These are phyloP conservation scores for Gnetum montanum DNA, from an alignment of 75 land plant genomes.

Conservation along the genomic window DNA sequence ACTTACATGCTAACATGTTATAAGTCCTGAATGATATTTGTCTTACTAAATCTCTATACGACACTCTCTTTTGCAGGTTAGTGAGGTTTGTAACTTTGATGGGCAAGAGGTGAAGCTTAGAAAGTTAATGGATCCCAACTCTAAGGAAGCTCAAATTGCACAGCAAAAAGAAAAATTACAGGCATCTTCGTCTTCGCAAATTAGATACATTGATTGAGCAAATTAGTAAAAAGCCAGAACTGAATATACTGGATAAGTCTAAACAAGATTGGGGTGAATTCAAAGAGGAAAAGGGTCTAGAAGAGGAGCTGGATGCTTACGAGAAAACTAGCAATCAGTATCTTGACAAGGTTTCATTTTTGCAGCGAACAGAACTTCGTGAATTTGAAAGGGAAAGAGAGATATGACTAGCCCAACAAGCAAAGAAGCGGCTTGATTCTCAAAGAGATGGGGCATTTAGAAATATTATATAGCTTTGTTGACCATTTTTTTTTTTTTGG, in stretches of 20 bases:
- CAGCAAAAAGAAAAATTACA: conserved; percentile 46
- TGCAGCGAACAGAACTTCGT: conserved; percentile 75
- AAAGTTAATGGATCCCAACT: conserved; percentile 64
- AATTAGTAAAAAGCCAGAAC: conserved; percentile 79
- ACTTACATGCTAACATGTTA: not conserved
- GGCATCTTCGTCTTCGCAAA: conserved; percentile 40
- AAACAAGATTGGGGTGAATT: conserved; percentile 96
- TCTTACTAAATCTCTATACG: not conserved
- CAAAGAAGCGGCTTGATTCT: conserved; percentile 54
- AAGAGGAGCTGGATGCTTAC: conserved; percentile 90
- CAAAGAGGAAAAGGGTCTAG: conserved; percentile 78
- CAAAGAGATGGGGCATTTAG: conserved; percentile 14
- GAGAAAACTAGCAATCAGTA: conserved; percentile 97
- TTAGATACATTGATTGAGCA: conserved; percentile 83
- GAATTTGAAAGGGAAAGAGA: conserved; percentile 97
- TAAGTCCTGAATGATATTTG: no score
- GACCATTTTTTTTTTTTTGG: no score
- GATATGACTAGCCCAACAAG: conserved; percentile 61
- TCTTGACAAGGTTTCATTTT: conserved; percentile 79
- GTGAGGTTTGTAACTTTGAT: conserved; percentile 77
- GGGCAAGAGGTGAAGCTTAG: conserved; percentile 65
- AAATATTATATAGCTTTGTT: no score
- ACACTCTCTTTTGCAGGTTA: conserved; percentile 32
- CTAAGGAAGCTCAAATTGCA: conserved; percentile 52
- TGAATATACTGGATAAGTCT: conserved; percentile 92